Evolutionary conservation across 2,329 filamentous ascomycete genomes (phyloP).

Genomic region (Fusarium udum): DNA sequence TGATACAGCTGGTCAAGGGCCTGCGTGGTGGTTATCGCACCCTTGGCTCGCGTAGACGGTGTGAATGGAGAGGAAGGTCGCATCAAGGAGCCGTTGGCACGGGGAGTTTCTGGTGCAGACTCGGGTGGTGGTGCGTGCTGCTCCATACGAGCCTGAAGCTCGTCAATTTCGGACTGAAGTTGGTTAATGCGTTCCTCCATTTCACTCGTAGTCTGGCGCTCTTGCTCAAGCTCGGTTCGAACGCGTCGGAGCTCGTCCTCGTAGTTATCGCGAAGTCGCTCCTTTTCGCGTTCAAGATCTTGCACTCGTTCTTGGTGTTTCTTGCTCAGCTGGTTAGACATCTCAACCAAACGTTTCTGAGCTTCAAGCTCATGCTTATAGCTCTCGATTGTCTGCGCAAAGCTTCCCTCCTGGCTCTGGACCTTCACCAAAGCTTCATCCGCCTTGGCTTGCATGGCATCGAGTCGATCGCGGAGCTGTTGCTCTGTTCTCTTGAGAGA

Average conservation of each 20-base stretch:
- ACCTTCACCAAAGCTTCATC: conserved; percentile 85
- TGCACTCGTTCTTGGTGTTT: conserved; percentile 76
- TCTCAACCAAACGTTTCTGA: conserved; percentile 80
- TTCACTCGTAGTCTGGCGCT: conserved; percentile 57
- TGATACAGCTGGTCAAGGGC: conserved; percentile 72
- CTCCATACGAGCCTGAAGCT: conserved; percentile 60
- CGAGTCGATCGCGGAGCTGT: conserved; percentile 80
- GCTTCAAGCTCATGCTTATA: conserved; percentile 89
- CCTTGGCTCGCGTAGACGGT: conserved; percentile 66
- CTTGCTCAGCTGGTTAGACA: conserved; percentile 79
- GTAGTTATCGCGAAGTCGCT: conserved; percentile 69
- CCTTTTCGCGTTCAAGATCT: conserved; percentile 73
- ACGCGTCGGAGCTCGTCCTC: conserved; percentile 67
- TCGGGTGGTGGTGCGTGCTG: conserved; percentile 51
- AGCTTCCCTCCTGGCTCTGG: conserved; percentile 85
- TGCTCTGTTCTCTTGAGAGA: conserved; percentile 82
- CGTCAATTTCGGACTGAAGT: conserved; percentile 64
- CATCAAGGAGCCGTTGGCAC: conserved; percentile 64
- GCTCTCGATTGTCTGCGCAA: conserved; percentile 82
- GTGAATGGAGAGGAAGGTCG: conserved; percentile 67
- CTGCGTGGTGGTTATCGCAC: conserved; percentile 67
- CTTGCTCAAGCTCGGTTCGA: conserved; percentile 66
- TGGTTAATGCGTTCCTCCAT: conserved; percentile 60
- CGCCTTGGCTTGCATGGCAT: conserved; percentile 85
- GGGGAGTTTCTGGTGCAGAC: conserved; percentile 69